Percentiles rank a stretch among this genome's conserved stretches.
Evolutionary conservation across 2,329 filamentous ascomycete genomes (phyloP).

Genomic region (Penicillium sclerotigenum): DNA sequence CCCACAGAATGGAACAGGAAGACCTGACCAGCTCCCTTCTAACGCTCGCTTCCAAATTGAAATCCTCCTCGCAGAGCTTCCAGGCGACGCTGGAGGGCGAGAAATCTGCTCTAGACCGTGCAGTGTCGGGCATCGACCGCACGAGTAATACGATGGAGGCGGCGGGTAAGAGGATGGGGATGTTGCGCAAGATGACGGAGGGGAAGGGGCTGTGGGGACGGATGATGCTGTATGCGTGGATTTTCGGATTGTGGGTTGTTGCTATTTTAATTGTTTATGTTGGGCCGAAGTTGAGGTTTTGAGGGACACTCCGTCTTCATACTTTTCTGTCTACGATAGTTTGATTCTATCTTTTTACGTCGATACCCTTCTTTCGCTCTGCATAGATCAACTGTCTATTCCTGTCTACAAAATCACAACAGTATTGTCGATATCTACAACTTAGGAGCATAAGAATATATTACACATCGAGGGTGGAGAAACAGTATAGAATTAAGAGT

Average conservation of each 20-base stretch:
- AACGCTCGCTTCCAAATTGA: conserved; percentile 72
- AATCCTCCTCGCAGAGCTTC: conserved; percentile 70
- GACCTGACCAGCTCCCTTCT: conserved; percentile 77
- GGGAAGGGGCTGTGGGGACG: conserved; percentile 83
- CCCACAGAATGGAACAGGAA: conserved; percentile 80
- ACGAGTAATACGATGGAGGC: conserved; percentile 73
- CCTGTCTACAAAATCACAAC: not conserved
- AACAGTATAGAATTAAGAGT: conserved; percentile 14
- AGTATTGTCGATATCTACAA: not conserved
- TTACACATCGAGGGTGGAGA: not conserved
- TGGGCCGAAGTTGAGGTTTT: conserved; percentile 84
- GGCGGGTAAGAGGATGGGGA: conserved; percentile 73
- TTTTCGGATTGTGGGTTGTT: conserved; percentile 75
- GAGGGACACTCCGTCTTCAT: not conserved
- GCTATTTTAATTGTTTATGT: conserved; percentile 79
- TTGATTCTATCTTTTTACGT: not conserved
- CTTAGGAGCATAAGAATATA: not conserved
- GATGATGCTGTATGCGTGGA: conserved; percentile 78
- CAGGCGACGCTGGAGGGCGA: conserved; percentile 68
- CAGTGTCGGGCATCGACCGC: conserved; percentile 71
- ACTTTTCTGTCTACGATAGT: not conserved
- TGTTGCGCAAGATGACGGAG: conserved; percentile 75
- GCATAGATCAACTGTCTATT: not conserved
- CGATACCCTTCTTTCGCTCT: not conserved
- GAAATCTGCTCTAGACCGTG: conserved; percentile 67